Evolutionary conservation across 208 protist species (phyloP).

Genomic region (Wallacemonas collosoma): DNA sequence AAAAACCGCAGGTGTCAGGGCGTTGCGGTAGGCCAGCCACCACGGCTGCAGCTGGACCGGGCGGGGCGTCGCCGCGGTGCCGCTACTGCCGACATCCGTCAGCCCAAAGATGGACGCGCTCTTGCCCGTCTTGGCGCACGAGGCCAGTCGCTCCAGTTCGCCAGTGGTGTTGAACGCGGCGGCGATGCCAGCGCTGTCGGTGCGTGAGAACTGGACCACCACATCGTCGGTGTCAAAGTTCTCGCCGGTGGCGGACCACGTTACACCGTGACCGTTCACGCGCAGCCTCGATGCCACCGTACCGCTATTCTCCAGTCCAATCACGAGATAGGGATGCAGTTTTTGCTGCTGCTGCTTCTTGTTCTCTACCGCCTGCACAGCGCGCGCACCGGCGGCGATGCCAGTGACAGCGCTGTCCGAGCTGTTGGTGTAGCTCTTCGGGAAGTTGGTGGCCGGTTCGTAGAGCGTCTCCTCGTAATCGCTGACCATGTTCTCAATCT

Average conservation of each 20-base stretch:
- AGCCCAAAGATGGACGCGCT: constrained; percentile 27
- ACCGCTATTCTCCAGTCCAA: constrained; percentile 24
- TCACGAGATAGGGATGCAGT: constrained; percentile 24
- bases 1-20: constrained; percentile 27
- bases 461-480: constrained; percentile 31
- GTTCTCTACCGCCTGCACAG: neutral
- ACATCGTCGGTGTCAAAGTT: constrained; percentile 29
- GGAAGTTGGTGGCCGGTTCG: constrained; percentile 16
- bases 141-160: constrained; percentile 11
- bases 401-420: constrained; percentile 3
- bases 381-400: constrained; percentile 8
- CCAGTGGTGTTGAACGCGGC: constrained; percentile 17
- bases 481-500: constrained; percentile 28
- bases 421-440: constrained; percentile 12
- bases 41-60: constrained; percentile 23
- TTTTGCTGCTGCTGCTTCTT: constrained; percentile 9
- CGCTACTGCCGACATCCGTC: constrained; percentile 17
- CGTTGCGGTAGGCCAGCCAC: constrained; percentile 24
- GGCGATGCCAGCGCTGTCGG: constrained; percentile 6
- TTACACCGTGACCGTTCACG: constrained; percentile 14
- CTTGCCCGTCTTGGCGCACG: constrained; percentile 14
- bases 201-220: neutral
- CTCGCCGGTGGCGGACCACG: constrained; percentile 27
- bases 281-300: constrained; percentile 8
- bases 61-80: neutral